Evolutionary conservation across 2,329 filamentous ascomycete species (phyloP), one percentile per base, ranked within the genome.

Genomic region (Fusarium longipes): DNA sequence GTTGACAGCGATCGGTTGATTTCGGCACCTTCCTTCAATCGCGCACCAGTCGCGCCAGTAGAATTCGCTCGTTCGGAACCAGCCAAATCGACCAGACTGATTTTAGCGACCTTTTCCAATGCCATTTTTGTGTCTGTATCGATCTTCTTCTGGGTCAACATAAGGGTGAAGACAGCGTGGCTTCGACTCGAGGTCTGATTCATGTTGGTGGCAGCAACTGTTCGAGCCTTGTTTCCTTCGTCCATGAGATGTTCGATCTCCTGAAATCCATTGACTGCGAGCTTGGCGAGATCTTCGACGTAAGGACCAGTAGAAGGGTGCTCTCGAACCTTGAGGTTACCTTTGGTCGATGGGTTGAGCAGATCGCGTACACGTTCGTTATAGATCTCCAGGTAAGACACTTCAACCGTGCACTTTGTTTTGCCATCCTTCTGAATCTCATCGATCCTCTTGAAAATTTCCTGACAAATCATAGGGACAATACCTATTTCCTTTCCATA

Each of bases 181-280:
- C 95, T 98, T 83, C 96, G 91, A 86, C 93, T 97, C 62, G 93
- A 97, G 0, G 96, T 99, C 80, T 98, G 96, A 84, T 99, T 99
- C 96, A 99, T 99, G 86, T 98, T 99, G 36, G 96, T 99, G 9
- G 96, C 96, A 5, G 96, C 96, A 36, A 99, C 96, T 1, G 96
- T 99, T 83, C 96, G 87, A 32, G 96, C 96, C 81, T 99, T 99
- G 84, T 99, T 99, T 74, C 96, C 96, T 80, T 98, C 95, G 76
- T 99, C 96, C 96, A 99, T 99, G 73, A 99, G 82, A 76, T 97
- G 90, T 75, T 99, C 96, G 70, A 99, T 98, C 77, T 99, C 96
- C 54, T 91, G 86, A 77, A 99, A 98, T 62, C 93, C 95, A 71
- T 93, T 89, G 38, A 99, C 96, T 2, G 96, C 93, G 61, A 99